A percentile compares a stretch with the other conserved stretches of the same genome.
Conservation (phyloP, 768 basidiomycete genomes). For the Leccinum incarnatum region DNA sequence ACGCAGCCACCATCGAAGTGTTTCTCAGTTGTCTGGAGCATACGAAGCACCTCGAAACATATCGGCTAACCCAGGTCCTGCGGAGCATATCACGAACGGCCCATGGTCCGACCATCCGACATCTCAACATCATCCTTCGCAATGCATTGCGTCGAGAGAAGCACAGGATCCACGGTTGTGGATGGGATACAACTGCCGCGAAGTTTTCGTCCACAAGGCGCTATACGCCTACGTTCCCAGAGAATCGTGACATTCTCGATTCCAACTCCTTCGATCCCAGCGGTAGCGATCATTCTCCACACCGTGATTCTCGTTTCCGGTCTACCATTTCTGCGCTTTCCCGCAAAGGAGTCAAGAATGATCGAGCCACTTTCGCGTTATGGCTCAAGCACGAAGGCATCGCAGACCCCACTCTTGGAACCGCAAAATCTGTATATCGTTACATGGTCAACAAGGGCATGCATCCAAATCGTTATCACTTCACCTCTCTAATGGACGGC, state of each 20-base stretch:
- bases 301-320: constrained; percentile 33
- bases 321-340: constrained; percentile 47
- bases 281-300: constrained; percentile 38
- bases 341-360: constrained; percentile 48
- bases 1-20: constrained; percentile 53
- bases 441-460: constrained; percentile 66
- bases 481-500: constrained; percentile 74
- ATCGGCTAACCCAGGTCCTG: constrained; percentile 46
- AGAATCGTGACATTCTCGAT: constrained; percentile 14
- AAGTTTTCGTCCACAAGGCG: constrained; percentile 36
- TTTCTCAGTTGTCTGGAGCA: constrained; percentile 52
- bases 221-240: constrained; percentile 5
- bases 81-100: constrained; percentile 40
- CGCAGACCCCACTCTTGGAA: constrained; percentile 46
- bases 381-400: constrained; percentile 64
- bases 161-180: constrained; percentile 38
- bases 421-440: constrained; percentile 54
- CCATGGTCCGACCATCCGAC: constrained; percentile 50
- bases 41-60: constrained; percentile 41
- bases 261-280: constrained; percentile 46
- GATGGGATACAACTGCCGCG: constrained; percentile 46
- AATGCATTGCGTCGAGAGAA: constrained; percentile 54
- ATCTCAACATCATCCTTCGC: constrained; percentile 55
- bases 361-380: constrained; percentile 55
- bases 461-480: constrained; percentile 70